phyloP scores from a whole-genome alignment of 345 rosid species.

The Eutrema yunnanense region DNA sequence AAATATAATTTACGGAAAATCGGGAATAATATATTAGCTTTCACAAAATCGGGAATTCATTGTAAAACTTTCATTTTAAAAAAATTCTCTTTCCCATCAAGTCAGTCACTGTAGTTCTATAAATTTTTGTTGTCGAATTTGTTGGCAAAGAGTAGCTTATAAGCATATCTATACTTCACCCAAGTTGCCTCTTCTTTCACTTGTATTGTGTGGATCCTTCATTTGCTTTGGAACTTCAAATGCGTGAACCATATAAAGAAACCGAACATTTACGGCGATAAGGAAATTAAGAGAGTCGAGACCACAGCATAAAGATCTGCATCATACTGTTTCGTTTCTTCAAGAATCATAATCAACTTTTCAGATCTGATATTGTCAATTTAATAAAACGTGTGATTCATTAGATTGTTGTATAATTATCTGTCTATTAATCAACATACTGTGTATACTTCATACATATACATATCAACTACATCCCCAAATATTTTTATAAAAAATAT shows the following conservation, averaged over 20 bases:
- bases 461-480: not conserved
- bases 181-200: not conserved
- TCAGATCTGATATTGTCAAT: not conserved
- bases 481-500: not conserved
- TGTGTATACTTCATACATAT: not conserved
- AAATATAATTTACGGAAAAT: not conserved
- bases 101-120: not conserved
- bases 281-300: no score
- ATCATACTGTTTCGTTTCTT: not conserved
- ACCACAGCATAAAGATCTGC: not conserved
- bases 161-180: not conserved
- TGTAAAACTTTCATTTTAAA: not conserved
- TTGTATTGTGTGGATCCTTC: not conserved
- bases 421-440: not conserved
- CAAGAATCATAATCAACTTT: not conserved
- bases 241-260: not conserved
- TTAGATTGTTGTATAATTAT: not conserved
- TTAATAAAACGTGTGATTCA: not conserved
- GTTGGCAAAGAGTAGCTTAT: constrained; percentile 10
- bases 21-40: not conserved
- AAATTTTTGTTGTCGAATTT: not conserved
- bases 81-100: not conserved
- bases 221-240: not conserved
- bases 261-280: not conserved
- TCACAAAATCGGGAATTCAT: not conserved